A percentile compares a stretch with the other conserved stretches of the same genome.
These are phyloP conservation scores for Cardamine occulta DNA, from an alignment of 345 rosid species.

Conservation along the genomic window DNA sequence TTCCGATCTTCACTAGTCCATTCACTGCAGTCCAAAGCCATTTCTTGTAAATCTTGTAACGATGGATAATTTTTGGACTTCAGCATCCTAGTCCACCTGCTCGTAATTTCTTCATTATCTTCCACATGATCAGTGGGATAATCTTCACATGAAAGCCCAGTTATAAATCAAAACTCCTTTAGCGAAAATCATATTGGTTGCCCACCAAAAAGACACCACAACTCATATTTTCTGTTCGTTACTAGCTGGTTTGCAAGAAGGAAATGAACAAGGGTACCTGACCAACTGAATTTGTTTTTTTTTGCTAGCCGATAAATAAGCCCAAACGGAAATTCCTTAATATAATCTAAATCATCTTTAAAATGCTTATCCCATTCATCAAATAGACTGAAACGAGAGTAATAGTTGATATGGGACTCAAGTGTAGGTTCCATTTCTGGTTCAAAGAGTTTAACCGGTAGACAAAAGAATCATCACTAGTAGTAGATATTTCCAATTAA, in stretches of 20 bases:
- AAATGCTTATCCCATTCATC: background rate
- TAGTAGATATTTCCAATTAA: background rate
- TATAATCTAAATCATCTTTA: too few relatives aligned
- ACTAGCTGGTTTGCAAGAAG: too few relatives aligned
- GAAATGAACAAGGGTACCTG: too few relatives aligned
- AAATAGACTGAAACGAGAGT: background rate
- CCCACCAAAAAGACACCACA: too few relatives aligned
- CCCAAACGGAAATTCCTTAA: too few relatives aligned
- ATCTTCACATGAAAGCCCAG: too few relatives aligned
- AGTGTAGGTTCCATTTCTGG: background rate
- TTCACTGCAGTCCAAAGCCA: background rate
- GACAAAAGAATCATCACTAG: background rate
- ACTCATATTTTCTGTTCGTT: too few relatives aligned
- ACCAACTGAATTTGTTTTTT: too few relatives aligned
- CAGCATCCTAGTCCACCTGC: background rate
- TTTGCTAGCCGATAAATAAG: too few relatives aligned
- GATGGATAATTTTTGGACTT: background rate
- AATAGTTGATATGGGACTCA: background rate
- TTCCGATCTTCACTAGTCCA: background rate
- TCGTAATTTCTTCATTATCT: background rate
- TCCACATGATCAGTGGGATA: background rate
- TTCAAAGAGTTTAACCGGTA: background rate
- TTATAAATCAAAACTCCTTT: too few relatives aligned
- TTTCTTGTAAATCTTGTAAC: background rate
- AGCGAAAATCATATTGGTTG: too few relatives aligned